Evolutionary conservation across 2,329 filamentous ascomycete species (phyloP).

Genomic region (Apiospora pterosperma): DNA sequence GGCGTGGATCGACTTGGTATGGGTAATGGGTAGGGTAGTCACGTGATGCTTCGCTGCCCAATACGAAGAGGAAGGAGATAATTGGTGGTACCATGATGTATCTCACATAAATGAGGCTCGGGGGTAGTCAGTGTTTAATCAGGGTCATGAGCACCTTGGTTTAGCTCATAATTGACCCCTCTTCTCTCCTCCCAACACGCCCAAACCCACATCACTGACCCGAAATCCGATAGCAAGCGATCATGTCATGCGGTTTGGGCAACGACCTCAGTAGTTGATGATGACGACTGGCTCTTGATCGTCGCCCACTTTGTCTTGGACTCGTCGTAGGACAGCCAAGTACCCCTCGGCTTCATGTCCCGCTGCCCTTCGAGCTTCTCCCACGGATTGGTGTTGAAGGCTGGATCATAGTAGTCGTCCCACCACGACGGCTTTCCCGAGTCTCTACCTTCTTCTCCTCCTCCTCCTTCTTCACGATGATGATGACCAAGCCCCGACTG

Average conservation of each 20-base stretch:
- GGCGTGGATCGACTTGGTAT: background rate
- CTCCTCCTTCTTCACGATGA: conserved; percentile 13
- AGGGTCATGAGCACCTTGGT: background rate
- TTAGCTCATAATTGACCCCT: background rate
- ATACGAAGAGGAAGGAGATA: background rate
- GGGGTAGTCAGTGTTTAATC: background rate
- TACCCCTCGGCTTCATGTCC: conserved; percentile 40
- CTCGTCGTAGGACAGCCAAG: conserved; percentile 40
- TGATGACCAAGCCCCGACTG: conserved; percentile 12
- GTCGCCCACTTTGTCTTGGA: conserved; percentile 15
- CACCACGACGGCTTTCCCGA: conserved; percentile 53
- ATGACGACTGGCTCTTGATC: background rate
- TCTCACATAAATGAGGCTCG: background rate
- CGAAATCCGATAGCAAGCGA: background rate
- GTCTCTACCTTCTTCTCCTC: conserved; percentile 33
- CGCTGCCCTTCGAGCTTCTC: conserved; percentile 47
- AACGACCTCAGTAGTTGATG: background rate
- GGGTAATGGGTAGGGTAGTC: background rate
- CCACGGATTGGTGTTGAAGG: conserved; percentile 74
- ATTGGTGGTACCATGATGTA: background rate
- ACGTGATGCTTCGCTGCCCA: background rate
- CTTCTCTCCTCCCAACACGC: background rate
- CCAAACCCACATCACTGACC: background rate
- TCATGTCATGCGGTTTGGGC: background rate
- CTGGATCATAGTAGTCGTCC: conserved; percentile 64